Percentiles rank a stretch among this genome's conserved stretches.
These are phyloP conservation scores for Pseudofabraea citricarpa DNA, from an alignment of 2,329 filamentous ascomycete species.

Conservation along the genomic window DNA sequence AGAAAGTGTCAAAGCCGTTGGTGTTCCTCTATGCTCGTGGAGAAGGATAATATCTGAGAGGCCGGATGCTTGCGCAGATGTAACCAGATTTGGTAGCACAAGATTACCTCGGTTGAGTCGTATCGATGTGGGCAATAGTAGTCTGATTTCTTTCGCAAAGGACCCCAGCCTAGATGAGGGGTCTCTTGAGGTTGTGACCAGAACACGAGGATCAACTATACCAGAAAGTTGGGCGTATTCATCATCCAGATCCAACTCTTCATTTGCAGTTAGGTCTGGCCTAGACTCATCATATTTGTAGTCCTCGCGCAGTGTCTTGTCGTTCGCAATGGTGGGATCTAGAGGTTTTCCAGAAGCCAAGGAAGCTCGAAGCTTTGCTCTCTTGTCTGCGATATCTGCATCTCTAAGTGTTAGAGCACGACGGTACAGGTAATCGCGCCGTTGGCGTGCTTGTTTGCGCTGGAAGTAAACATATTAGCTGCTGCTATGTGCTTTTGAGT, in stretches of 20 bases:
- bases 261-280: conserved; percentile 60
- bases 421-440: conserved; percentile 86
- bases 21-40: conserved; percentile 89
- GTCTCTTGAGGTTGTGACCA: conserved; percentile 87
- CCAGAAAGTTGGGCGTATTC: conserved; percentile 92
- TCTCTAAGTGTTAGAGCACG: conserved; percentile 82
- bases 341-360: conserved; percentile 86
- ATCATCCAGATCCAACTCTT: conserved; percentile 74
- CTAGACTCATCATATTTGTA: conserved; percentile 90
- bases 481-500: neutral
- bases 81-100: conserved; percentile 78
- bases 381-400: conserved; percentile 88
- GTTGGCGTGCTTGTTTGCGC: conserved; percentile 71
- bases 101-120: conserved; percentile 89
- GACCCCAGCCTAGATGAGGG: conserved; percentile 80
- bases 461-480: conserved; percentile 20
- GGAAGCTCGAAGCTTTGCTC: conserved; percentile 79
- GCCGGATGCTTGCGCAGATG: conserved; percentile 73
- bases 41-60: conserved; percentile 82
- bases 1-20: conserved; percentile 81
- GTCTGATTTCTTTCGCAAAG: conserved; percentile 87
- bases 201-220: conserved; percentile 79
- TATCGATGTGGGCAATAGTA: conserved; percentile 79
- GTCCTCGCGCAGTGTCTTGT: conserved; percentile 77
- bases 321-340: conserved; percentile 77